Evolutionary conservation across 78 protist species (phyloP).

Genomic region (Neovahlkampfia damariscottae): DNA sequence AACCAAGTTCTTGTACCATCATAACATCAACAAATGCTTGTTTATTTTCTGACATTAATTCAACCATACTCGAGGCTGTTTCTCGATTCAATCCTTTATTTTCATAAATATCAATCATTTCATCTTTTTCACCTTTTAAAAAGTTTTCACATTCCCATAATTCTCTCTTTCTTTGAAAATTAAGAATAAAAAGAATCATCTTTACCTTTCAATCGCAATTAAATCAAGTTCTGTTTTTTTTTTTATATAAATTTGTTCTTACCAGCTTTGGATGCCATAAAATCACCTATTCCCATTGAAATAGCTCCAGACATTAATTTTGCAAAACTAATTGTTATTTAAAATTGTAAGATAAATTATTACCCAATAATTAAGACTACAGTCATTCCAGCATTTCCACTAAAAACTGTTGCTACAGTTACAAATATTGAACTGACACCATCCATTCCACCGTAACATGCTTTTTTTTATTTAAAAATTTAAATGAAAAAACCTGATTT

Average conservation of each 20-base stretch:
- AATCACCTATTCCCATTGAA: constrained; percentile 56
- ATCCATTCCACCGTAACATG: too few species aligned
- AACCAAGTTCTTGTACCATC: constrained; percentile 22
- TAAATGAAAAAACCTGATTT: too few species aligned
- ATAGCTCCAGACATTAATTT: constrained; percentile 48
- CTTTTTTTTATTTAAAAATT: too few species aligned
- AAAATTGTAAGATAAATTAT: too few species aligned
- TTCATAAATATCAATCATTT: constrained; percentile 4
- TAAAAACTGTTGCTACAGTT: too few species aligned
- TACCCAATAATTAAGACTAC: too few species aligned
- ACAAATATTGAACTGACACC: too few species aligned
- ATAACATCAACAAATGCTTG: constrained; percentile 8
- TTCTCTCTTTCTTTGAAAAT: constrained; percentile 38
- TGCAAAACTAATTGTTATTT: too few species aligned
- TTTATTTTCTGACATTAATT: not conserved
- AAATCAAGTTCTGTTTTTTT: too few species aligned
- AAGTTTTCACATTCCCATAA: constrained; percentile 24
- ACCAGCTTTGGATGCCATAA: constrained; percentile 47
- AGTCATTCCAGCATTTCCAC: too few species aligned
- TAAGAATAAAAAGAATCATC: constrained; percentile 46
- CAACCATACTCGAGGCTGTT: not conserved
- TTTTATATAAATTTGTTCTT: too few species aligned
- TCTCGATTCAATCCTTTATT: not conserved
- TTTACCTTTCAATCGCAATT: constrained; percentile 39
- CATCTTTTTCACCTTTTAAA: not conserved